Evolutionary conservation across 2,329 filamentous ascomycete genomes (phyloP).

Genomic region (Zasmidium angulare): DNA sequence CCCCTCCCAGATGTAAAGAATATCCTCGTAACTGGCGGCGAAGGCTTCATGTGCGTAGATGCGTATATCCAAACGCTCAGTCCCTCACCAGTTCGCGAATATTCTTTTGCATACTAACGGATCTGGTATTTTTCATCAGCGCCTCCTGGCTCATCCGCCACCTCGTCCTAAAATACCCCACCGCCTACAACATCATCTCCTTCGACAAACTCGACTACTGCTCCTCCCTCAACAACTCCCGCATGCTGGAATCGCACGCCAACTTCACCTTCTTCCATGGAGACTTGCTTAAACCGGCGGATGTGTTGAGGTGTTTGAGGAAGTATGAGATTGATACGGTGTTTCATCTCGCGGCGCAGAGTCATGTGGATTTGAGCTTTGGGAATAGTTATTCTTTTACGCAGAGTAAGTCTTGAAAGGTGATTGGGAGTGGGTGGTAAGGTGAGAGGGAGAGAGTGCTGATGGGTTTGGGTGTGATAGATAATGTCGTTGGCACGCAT

Average conservation of each 20-base stretch:
- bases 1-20: conserved; percentile 70
- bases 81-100: too few species aligned
- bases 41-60: conserved; percentile 72
- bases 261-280: conserved; percentile 82
- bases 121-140: conserved; percentile 43
- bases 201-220: conserved; percentile 87
- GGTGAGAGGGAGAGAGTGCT: too few species aligned
- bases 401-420: conserved; percentile 44
- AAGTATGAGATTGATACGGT: conserved; percentile 74
- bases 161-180: conserved; percentile 69
- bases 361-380: conserved; percentile 79
- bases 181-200: conserved; percentile 74
- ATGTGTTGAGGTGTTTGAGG: conserved; percentile 70
- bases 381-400: conserved; percentile 81
- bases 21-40: conserved; percentile 80
- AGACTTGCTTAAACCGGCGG: conserved; percentile 69
- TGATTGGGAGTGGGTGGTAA: too few species aligned
- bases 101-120: too few species aligned
- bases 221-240: conserved; percentile 76
- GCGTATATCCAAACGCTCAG: not conserved
- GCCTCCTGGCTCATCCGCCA: conserved; percentile 82
- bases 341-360: conserved; percentile 83
- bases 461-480: too few species aligned
- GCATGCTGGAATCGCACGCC: conserved; percentile 62
- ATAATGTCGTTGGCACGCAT: conserved; percentile 82